A percentile compares a stretch with the other conserved stretches of the same genome.
These are phyloP conservation scores for Metarhizium sp. DNA, from an alignment of 2,329 filamentous ascomycete species.

Conservation along the genomic window DNA sequence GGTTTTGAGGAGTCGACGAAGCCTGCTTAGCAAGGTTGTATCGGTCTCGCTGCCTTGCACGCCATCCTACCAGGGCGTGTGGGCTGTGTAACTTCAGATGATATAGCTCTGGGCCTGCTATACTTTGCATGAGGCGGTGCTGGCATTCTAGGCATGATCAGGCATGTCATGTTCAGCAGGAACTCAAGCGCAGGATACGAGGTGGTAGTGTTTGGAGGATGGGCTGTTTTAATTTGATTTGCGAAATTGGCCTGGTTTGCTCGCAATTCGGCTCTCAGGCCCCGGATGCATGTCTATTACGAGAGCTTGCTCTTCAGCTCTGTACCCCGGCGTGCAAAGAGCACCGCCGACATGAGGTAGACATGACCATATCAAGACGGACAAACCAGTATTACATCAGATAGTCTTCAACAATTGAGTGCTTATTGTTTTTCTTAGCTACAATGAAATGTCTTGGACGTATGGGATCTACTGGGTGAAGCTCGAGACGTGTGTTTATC, in stretches of 20 bases:
- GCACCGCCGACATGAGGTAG: not conserved
- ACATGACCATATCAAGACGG: not conserved
- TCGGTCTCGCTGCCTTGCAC: not conserved
- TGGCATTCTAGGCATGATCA: not conserved
- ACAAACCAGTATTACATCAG: constrained; percentile 3
- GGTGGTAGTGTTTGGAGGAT: not conserved
- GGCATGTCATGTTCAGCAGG: not conserved
- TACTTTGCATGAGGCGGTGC: not conserved
- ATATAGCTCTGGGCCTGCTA: not conserved
- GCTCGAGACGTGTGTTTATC: too few relatives aligned
- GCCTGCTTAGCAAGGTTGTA: not conserved
- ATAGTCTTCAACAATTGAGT: constrained; percentile 8
- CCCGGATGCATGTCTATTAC: not conserved
- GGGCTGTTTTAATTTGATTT: not conserved
- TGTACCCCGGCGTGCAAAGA: not conserved
- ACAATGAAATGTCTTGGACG: not conserved
- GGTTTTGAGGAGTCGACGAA: constrained; percentile 13
- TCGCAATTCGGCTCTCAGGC: not conserved
- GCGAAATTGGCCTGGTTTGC: not conserved
- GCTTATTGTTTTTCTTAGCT: constrained; percentile 5
- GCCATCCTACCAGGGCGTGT: not conserved
- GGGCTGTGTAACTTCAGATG: not conserved
- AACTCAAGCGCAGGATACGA: not conserved
- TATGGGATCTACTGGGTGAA: not conserved
- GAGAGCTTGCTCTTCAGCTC: not conserved